Base-by-base conservation (phyloP, 805 yeast species). In the Wickerhamomyces rabaulensis region DNA sequence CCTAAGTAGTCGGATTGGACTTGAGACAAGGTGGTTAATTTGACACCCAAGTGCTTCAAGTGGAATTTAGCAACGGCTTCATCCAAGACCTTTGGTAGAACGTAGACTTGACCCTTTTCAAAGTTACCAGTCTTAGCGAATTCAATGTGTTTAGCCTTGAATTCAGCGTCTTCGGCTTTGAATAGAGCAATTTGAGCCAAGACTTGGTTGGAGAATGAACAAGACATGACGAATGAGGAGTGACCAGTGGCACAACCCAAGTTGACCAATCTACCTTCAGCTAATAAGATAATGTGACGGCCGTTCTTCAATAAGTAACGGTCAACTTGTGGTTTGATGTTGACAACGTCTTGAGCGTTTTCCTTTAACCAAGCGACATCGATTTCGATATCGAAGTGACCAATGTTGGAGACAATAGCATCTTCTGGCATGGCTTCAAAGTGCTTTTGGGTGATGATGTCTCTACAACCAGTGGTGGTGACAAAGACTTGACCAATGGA, bases 161-260 rank as follows among this genome's bases (percentile, higher is more conserved):
- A 92, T 54, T 67, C 81, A 51, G 69, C 74, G 76, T 92, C 90
- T 55, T 84, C 66, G 64, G 95, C 82, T 74, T 90, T 92, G 95
- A 78, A 92, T 69, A 91, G 78, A 64, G 97, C 98, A 66, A 91
- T 92, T 79, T 92, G 99, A 63, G 99, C 99, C 69, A 92, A 80
- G 56, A 92, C 98, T 80, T 92, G 99, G 87, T 92, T 92, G 64
- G 97, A 88, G 95, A 92, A 92, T 47, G 98, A 94, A 78, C 98
- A 94, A 54, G 97, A 90, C 99, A 92, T 92, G 67, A 92, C 99
- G 69, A 92, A 92, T 38, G 97, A 89, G 44, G 98, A 87, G 82
- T 92, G 99, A 70, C 99, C 99, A 65, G 98, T 92, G 70, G 98
- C 99, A 79, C 98, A 94, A 65, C 99, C 99, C 70, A 92, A 81